phyloP scores from a whole-genome alignment of 2,329 filamentous ascomycete species.

The Xylaria sp. region DNA sequence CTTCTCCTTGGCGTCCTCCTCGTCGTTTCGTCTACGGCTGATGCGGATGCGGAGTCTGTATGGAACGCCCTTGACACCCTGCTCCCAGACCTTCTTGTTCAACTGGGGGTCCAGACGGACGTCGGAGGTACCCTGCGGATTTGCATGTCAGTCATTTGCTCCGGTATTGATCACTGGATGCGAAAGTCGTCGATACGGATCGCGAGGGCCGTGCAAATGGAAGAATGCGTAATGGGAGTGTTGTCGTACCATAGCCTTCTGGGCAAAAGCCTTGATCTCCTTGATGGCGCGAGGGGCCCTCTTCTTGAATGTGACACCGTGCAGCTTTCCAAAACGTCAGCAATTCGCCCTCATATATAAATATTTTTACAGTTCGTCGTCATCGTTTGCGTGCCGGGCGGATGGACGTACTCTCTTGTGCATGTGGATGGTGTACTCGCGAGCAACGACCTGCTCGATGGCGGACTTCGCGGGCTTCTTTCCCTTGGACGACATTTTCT shows the following conservation, averaged over 20 bases:
- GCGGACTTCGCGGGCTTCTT: slow-evolving; percentile 85
- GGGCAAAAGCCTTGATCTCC: slow-evolving; percentile 97
- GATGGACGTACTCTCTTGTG: slow-evolving; percentile 92
- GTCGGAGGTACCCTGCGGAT: slow-evolving; percentile 85
- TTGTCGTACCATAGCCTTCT: slow-evolving; percentile 90
- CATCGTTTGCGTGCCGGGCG: slow-evolving; percentile 22
- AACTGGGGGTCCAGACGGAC: slow-evolving; percentile 98
- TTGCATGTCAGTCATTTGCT: slow-evolving; percentile 40
- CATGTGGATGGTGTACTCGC: slow-evolving; percentile 99
- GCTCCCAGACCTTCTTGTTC: slow-evolving; percentile 99
- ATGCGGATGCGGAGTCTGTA: slow-evolving; percentile 98
- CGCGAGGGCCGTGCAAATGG: neutral
- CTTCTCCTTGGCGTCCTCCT: slow-evolving; percentile 99
- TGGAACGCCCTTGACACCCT: slow-evolving; percentile 97
- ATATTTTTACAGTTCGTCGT: neutral
- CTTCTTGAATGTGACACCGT: slow-evolving; percentile 99
- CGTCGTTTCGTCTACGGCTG: slow-evolving; percentile 99
- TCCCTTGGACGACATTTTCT: slow-evolving; percentile 70
- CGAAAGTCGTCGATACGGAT: neutral
- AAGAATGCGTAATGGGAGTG: slow-evolving; percentile 14
- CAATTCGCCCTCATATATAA: slow-evolving; percentile 27
- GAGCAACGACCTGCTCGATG: slow-evolving; percentile 98
- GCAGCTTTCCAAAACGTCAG: slow-evolving; percentile 72
- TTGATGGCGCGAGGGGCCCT: slow-evolving; percentile 97
- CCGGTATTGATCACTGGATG: neutral